A percentile compares a stretch with the other conserved stretches of the same genome.
These are phyloP conservation scores for Phytophthora pseudosyringae DNA, from an alignment of 352 stramenopile genomes.

Conservation along the genomic window DNA sequence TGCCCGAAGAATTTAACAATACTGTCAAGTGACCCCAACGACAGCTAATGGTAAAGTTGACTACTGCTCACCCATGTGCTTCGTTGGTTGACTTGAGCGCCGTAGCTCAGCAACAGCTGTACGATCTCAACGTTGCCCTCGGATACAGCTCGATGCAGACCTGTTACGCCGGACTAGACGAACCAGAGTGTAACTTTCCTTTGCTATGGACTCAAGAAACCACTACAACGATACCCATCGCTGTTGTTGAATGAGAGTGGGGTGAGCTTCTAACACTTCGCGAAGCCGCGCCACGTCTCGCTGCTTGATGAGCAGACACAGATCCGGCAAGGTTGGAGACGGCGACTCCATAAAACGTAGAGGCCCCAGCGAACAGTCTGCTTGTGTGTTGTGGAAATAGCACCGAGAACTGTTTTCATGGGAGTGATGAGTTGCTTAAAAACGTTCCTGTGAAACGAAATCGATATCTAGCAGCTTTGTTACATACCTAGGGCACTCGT, in stretches of 20 bases:
- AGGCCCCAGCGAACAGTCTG: background rate
- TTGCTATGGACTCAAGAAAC: background rate
- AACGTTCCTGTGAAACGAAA: no score
- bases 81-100: constrained; percentile 60
- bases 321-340: constrained; percentile 33
- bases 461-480: no score
- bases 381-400: constrained; percentile 11
- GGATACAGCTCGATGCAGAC: constrained; percentile 70
- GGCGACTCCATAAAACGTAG: constrained; percentile 7
- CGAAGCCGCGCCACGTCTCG: constrained; percentile 45
- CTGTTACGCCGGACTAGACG: constrained; percentile 62
- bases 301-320: constrained; percentile 65
- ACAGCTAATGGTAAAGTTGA: no score
- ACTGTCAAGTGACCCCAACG: background rate
- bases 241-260: constrained; percentile 45
- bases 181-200: background rate
- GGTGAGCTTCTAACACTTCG: constrained; percentile 37
- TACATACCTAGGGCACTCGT: no score
- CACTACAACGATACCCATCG: constrained; percentile 55
- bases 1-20: constrained; percentile 12
- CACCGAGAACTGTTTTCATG: background rate
- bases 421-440: no score
- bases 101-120: constrained; percentile 51
- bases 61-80: constrained; percentile 61
- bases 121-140: constrained; percentile 49